Evolutionary conservation across 2,329 filamentous ascomycete species (phyloP).

Genomic region (Cordyceps pruinosa): DNA sequence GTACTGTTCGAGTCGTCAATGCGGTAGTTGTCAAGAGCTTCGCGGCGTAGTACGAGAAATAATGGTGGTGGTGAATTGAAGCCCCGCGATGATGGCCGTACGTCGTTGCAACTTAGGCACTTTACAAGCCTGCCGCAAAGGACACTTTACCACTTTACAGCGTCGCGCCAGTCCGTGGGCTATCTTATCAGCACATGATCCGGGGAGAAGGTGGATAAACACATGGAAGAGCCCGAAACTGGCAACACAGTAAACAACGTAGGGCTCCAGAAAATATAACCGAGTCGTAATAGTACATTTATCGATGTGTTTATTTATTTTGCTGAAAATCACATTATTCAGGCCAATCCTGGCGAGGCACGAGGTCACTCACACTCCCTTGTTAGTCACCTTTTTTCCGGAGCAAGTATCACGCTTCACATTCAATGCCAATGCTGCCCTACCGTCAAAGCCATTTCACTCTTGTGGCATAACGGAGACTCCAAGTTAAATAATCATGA

Average conservation of each 20-base stretch:
- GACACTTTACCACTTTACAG: slow-evolving; percentile 11
- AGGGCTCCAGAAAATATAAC: too few relatives aligned
- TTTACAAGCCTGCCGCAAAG: not conserved
- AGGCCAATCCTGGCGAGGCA: too few relatives aligned
- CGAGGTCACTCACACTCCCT: too few relatives aligned
- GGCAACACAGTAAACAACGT: too few relatives aligned
- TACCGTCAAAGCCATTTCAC: not conserved
- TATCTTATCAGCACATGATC: slow-evolving; percentile 14
- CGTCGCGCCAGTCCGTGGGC: not conserved
- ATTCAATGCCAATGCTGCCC: not conserved
- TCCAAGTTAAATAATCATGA: not conserved
- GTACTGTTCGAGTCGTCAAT: not conserved
- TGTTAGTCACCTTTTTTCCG: too few relatives aligned
- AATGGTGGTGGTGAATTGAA: not conserved
- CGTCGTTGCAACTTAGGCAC: not conserved
- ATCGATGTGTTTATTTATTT: too few relatives aligned
- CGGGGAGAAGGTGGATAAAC: not conserved
- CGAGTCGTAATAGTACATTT: too few relatives aligned
- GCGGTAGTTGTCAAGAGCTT: not conserved
- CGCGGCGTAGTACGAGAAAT: not conserved
- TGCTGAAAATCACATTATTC: too few relatives aligned
- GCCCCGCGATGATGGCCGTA: not conserved
- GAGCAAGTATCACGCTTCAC: not conserved
- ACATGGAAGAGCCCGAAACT: not conserved
- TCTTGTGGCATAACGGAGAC: not conserved